phyloP scores from a whole-genome alignment of 768 basidiomycete genomes.

The Neoboletus brunneissimus region DNA sequence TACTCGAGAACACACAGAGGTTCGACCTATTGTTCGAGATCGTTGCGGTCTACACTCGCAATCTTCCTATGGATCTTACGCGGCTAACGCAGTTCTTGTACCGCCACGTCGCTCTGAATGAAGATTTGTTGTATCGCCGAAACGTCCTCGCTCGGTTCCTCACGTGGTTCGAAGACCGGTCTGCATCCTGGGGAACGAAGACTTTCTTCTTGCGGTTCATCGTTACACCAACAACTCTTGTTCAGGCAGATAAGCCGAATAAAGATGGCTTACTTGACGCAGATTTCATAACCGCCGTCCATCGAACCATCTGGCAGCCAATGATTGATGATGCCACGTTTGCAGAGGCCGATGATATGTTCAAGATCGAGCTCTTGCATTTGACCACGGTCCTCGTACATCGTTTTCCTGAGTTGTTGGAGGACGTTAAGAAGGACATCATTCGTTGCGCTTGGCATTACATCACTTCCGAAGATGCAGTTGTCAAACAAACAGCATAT shows the following conservation, averaged over 20 bases:
- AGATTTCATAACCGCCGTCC: constrained; percentile 67
- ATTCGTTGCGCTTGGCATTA: constrained; percentile 93
- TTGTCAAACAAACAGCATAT: constrained; percentile 91
- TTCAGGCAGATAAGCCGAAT: constrained; percentile 60
- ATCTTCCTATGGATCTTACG: constrained; percentile 78
- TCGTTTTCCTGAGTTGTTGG: constrained; percentile 74
- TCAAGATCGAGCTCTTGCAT: constrained; percentile 88
- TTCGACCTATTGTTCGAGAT: constrained; percentile 89
- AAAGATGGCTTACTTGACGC: constrained; percentile 65
- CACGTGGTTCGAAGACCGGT: constrained; percentile 70
- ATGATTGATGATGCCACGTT: constrained; percentile 56
- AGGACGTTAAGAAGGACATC: constrained; percentile 83
- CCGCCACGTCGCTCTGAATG: constrained; percentile 72
- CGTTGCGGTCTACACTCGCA: constrained; percentile 74
- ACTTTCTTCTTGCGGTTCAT: constrained; percentile 76
- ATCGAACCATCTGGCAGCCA: constrained; percentile 78
- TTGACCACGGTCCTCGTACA: constrained; percentile 88
- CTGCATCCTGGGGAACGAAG: constrained; percentile 72
- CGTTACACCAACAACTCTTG: constrained; percentile 80
- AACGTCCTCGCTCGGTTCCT: constrained; percentile 83
- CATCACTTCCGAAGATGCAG: constrained; percentile 79
- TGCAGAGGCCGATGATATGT: constrained; percentile 70
- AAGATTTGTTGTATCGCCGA: constrained; percentile 68
- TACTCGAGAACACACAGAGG: constrained; percentile 66
- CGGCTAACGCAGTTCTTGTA: constrained; percentile 83